Evolutionary conservation across 2,329 filamentous ascomycete genomes (phyloP).

Genomic region (Neospermospora avenae): DNA sequence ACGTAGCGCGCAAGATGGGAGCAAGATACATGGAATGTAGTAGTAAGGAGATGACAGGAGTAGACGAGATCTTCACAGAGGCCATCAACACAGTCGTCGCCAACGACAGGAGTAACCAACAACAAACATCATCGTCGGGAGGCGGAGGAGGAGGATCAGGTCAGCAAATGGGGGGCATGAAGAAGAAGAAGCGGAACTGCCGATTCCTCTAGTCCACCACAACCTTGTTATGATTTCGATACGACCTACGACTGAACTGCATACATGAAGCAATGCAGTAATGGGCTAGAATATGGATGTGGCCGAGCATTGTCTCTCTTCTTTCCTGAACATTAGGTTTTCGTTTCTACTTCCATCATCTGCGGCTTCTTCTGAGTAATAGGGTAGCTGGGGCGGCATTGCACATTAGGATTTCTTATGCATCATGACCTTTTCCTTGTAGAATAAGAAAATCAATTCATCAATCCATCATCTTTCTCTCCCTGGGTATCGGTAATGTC

Average conservation of each 20-base stretch:
- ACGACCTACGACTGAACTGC: conserved; percentile 33
- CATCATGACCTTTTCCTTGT: conserved; percentile 33
- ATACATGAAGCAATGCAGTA: conserved; percentile 28
- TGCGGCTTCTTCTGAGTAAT: conserved; percentile 27
- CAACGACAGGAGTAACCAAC: conserved; percentile 63
- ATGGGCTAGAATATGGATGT: conserved; percentile 16
- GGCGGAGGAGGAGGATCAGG: conserved; percentile 14
- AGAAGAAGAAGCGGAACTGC: conserved; percentile 84
- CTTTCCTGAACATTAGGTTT: conserved; percentile 13
- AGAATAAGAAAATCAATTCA: conserved; percentile 42
- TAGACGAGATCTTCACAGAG: conserved; percentile 92
- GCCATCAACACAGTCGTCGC: conserved; percentile 88
- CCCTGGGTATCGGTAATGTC: conserved; percentile 30
- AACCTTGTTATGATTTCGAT: conserved; percentile 31
- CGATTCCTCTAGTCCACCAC: conserved; percentile 59
- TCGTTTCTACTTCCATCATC: conserved; percentile 19
- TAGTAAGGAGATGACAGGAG: conserved; percentile 93
- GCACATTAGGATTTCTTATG: conserved; percentile 32
- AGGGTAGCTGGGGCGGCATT: conserved; percentile 24
- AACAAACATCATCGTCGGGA: conserved; percentile 11
- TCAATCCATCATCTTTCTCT: conserved; percentile 12
- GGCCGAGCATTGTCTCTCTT: conserved; percentile 20
- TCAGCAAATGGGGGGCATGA: conserved; percentile 45
- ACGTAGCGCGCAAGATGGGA: conserved; percentile 89
- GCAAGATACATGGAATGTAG: conserved; percentile 98